A percentile compares a stretch with the other conserved stretches of the same genome.
phyloP scores from a whole-genome alignment of 176 grass and related monocot genomes.

The Dactylis glomerata region DNA sequence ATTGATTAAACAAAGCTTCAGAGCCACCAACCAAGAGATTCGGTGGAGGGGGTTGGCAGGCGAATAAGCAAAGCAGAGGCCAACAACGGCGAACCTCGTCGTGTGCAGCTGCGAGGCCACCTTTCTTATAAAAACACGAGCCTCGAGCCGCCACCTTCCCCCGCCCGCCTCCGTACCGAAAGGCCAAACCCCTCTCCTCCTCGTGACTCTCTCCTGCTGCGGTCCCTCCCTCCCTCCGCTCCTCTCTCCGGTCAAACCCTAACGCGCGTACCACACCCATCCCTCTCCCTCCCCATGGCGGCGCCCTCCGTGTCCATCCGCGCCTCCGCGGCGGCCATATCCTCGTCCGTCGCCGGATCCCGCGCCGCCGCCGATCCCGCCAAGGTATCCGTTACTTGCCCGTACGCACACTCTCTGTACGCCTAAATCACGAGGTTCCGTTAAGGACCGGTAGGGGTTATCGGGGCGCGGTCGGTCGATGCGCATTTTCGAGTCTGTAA shows the following conservation, averaged over 20 bases:
- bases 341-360: slow-evolving; percentile 39
- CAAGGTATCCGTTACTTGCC: slow-evolving; percentile 38
- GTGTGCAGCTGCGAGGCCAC: background rate
- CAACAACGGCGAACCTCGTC: background rate
- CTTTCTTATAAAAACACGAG: background rate
- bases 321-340: slow-evolving; percentile 30
- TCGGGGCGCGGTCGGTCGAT: background rate
- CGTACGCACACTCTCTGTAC: background rate
- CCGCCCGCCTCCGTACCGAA: slow-evolving; percentile 18
- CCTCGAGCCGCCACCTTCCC: slow-evolving; percentile 30
- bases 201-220: background rate
- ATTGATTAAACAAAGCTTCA: background rate
- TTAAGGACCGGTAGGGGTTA: too few species aligned
- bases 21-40: background rate
- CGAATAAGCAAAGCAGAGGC: background rate
- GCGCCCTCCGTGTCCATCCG: slow-evolving; percentile 65
- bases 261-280: background rate
- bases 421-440: background rate
- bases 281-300: slow-evolving; percentile 30
- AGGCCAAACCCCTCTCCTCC: slow-evolving; percentile 2
- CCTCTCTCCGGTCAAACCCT: slow-evolving; percentile 34
- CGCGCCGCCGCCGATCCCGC: slow-evolving; percentile 37
- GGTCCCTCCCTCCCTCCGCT: background rate
- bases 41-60: background rate
- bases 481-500: background rate